These are phyloP conservation scores for Curvularia spicifera DNA, from an alignment of 2,329 filamentous ascomycete genomes.

Conservation along the genomic window DNA sequence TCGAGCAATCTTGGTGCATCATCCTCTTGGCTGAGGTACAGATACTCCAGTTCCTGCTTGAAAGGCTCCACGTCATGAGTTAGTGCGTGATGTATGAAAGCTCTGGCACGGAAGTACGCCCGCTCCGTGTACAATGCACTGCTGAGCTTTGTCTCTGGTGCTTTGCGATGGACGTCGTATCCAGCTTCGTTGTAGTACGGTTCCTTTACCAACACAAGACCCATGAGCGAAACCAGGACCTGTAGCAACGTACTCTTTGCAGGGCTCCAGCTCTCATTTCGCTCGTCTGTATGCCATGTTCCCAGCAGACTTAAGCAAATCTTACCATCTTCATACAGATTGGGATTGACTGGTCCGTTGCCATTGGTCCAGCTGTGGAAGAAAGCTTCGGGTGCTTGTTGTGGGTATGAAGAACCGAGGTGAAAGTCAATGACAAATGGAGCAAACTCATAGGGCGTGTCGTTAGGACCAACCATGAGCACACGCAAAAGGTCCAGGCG, in stretches of 20 bases:
- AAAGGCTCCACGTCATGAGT: slow-evolving; percentile 54
- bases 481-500: slow-evolving; percentile 65
- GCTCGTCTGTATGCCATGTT: slow-evolving; percentile 63
- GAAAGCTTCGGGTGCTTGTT: slow-evolving; percentile 59
- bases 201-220: slow-evolving; percentile 63
- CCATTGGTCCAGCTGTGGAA: slow-evolving; percentile 66
- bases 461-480: slow-evolving; percentile 63
- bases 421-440: slow-evolving; percentile 67
- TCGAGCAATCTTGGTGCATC: slow-evolving; percentile 52
- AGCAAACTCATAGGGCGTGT: slow-evolving; percentile 66
- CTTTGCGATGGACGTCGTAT: slow-evolving; percentile 60
- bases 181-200: slow-evolving; percentile 71
- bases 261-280: slow-evolving; percentile 62
- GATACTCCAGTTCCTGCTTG: slow-evolving; percentile 59
- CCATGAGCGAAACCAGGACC: slow-evolving; percentile 63
- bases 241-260: slow-evolving; percentile 63
- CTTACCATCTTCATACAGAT: slow-evolving; percentile 67
- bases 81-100: slow-evolving; percentile 59
- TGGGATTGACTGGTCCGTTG: slow-evolving; percentile 64
- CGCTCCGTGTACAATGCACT: slow-evolving; percentile 61
- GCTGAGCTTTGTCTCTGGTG: slow-evolving; percentile 55
- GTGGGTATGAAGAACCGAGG: slow-evolving; percentile 58
- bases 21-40: slow-evolving; percentile 53
- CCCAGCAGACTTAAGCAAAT: slow-evolving; percentile 66
- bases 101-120: slow-evolving; percentile 59